Evolutionary conservation across 2,329 filamentous ascomycete species (phyloP), one percentile per base, ranked within the genome.

Genomic region (Pleoardoris graminearum): DNA sequence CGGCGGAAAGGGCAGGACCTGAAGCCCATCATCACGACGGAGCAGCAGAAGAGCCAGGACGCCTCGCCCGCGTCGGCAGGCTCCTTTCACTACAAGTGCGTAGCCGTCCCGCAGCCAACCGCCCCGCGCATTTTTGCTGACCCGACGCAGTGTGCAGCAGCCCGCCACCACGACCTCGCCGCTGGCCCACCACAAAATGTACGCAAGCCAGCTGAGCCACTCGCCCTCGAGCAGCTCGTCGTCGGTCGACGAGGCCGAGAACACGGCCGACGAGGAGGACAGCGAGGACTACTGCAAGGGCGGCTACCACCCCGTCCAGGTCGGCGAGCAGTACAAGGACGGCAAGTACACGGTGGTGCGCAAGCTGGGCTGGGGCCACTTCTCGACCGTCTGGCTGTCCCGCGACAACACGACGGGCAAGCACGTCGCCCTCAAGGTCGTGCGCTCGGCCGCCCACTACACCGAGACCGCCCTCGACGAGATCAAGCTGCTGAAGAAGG

Each of bases 221-320:
- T 93, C 91, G 57, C 89, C 90, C 54, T 88, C 88, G 47, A 89
- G 89, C 48, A 84, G 86, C 50, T 90, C 87, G 55, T 89, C 89
- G 41, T 86, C 85, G 64, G 91, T 93, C 76, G 92, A 96, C 73
- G 78, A 77, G 56, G 85, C 88, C 75, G 92, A 97, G 68, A 92
- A 94, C 72, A 96, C 93, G 33, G 93, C 92, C 70, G 94, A 97
- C 73, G 94, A 99, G 78, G 94, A 99, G 77, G 94, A 99, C 76
- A 96, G 91, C 42, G 93, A 97, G 77, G 94, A 99, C 76, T 99
- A 99, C 80, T 97, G 93, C 84, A 97, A 97, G 78, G 94, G 94
- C 68, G 94, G 94, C 55, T 99, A 97, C 76, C 94, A 99, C 72
- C 94, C 94, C 2, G 94, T 99, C 44, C 83, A 86, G 66, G 88